phyloP scores from a whole-genome alignment of 2,329 filamentous ascomycete genomes.

The Apiospora kogelbergensis region DNA sequence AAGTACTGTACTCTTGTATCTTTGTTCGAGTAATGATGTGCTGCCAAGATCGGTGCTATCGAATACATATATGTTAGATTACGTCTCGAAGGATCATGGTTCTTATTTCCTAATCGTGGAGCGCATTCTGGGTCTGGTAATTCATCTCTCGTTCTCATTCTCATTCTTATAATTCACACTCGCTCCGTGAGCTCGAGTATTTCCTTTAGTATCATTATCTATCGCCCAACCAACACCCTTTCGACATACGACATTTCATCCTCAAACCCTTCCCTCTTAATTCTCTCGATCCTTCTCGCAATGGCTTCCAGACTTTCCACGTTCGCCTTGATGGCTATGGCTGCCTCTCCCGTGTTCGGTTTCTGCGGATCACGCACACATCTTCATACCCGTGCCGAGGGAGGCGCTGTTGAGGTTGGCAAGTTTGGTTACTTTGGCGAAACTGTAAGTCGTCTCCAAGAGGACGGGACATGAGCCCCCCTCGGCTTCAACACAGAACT shows the following conservation, averaged over 20 bases:
- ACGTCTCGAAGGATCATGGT: not conserved
- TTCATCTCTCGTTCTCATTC: not conserved
- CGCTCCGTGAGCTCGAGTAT: conserved; percentile 17
- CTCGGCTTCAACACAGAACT: not conserved
- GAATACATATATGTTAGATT: conserved; percentile 6
- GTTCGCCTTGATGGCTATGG: conserved; percentile 23
- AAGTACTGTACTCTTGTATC: not conserved
- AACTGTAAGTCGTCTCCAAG: conserved; percentile 13
- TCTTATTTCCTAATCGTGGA: not conserved
- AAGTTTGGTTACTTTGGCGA: conserved; percentile 32
- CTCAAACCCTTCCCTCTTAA: not conserved
- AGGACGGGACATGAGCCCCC: not conserved
- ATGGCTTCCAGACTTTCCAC: conserved; percentile 21
- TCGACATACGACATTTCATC: not conserved
- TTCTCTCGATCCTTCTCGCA: not conserved
- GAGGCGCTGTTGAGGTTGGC: conserved; percentile 28
- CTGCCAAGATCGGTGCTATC: not conserved
- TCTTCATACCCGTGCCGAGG: conserved; percentile 26
- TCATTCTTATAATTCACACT: conserved; percentile 3
- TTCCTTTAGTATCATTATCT: not conserved
- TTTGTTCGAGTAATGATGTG: conserved; percentile 7
- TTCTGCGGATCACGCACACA: conserved; percentile 32
- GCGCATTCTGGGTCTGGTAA: not conserved
- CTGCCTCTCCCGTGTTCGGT: conserved; percentile 25
- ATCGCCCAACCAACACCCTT: not conserved